phyloP scores from a whole-genome alignment of 345 rosid genomes.

The Erodium maritimum region DNA sequence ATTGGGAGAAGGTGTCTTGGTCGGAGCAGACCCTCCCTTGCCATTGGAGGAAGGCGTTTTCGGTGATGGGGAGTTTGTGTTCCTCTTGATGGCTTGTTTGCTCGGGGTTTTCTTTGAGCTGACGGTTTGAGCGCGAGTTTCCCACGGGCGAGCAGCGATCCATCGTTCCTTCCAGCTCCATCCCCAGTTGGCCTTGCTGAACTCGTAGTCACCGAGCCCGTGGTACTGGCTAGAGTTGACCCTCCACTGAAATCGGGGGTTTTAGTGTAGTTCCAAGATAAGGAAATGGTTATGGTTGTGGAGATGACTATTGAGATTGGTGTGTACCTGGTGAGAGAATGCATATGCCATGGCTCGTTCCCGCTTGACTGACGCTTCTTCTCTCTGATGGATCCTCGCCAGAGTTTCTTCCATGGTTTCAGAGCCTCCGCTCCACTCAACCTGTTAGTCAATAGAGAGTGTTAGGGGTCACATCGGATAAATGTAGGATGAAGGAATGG shows the following conservation, averaged over 20 bases:
- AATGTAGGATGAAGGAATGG: background rate
- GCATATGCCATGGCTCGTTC: slow-evolving; percentile 96
- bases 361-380: slow-evolving; percentile 81
- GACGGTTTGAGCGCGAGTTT: slow-evolving; percentile 35
- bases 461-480: background rate
- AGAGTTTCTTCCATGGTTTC: slow-evolving; percentile 63
- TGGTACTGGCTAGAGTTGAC: slow-evolving; percentile 41
- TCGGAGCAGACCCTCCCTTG: slow-evolving; percentile 20
- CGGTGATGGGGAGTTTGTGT: slow-evolving; percentile 30
- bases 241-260: slow-evolving; percentile 49
- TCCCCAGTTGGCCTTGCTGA: slow-evolving; percentile 77
- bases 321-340: slow-evolving; percentile 80
- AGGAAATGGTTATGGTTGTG: background rate
- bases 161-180: slow-evolving; percentile 99
- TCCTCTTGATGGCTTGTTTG: slow-evolving; percentile 32
- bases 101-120: slow-evolving; percentile 46
- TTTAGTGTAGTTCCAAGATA: background rate
- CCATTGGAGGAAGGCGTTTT: slow-evolving; percentile 11
- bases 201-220: slow-evolving; percentile 36
- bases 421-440: slow-evolving; percentile 80
- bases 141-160: slow-evolving; percentile 95
- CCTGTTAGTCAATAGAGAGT: slow-evolving; percentile 40
- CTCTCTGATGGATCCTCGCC: slow-evolving; percentile 65
- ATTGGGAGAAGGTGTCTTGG: slow-evolving; percentile 27
- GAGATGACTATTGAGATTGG: background rate